Evolutionary conservation across 768 basidiomycete genomes (phyloP).

Genomic region (Lentinus brumalis): DNA sequence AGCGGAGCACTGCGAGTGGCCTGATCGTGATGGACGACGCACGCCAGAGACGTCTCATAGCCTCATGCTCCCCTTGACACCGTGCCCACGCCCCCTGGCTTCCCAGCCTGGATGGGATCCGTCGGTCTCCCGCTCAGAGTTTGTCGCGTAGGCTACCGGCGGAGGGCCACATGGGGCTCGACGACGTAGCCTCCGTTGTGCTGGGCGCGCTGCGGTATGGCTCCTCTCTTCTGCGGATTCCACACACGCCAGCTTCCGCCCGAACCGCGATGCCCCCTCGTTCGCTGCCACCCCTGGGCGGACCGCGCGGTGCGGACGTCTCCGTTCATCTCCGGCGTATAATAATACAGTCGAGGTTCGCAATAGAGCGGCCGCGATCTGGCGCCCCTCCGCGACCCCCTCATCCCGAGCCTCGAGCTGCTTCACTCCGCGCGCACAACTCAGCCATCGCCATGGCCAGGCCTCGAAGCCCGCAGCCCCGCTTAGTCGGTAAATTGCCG

Average conservation of each 20-base stretch:
- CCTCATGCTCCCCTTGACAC: constrained; percentile 14
- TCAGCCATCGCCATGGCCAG: neutral
- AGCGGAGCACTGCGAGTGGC: neutral
- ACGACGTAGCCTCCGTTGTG: neutral
- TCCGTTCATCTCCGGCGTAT: neutral
- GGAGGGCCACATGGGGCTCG: neutral
- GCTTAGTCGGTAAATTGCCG: too few relatives aligned
- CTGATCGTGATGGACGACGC: neutral
- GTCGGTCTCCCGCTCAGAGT: neutral
- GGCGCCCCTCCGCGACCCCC: neutral
- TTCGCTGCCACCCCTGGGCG: neutral
- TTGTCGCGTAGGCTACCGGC: neutral
- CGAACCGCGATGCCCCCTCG: too few relatives aligned
- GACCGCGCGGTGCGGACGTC: neutral
- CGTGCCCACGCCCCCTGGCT: neutral
- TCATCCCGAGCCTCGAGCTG: neutral
- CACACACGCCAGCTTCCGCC: too few relatives aligned
- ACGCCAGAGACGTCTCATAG: constrained; percentile 14
- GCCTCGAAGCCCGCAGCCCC: neutral
- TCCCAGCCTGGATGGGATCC: neutral
- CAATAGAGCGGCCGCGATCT: neutral
- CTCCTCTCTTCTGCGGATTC: neutral
- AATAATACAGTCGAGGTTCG: too few relatives aligned
- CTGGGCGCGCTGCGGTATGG: neutral
- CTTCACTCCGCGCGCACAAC: neutral